These are phyloP conservation scores for Alternaria sp. DNA, from an alignment of 2,329 filamentous ascomycete genomes.

Conservation along the genomic window DNA sequence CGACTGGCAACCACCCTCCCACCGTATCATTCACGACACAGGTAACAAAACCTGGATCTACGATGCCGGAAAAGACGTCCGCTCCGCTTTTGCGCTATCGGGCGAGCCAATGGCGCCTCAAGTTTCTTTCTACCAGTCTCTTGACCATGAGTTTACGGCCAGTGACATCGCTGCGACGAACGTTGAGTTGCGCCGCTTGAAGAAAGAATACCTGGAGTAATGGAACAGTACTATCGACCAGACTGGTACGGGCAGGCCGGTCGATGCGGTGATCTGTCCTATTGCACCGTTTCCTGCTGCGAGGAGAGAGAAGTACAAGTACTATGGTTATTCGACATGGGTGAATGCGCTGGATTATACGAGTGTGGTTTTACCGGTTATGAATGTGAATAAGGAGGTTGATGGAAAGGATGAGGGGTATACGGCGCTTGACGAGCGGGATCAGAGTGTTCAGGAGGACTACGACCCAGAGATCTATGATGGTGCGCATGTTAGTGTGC, in stretches of 20 bases:
- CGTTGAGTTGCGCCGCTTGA: conserved; percentile 38
- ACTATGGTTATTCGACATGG: conserved; percentile 47
- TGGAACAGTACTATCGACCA: conserved; percentile 46
- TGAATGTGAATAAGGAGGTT: conserved; percentile 40
- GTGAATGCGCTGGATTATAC: conserved; percentile 48
- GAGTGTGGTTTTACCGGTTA: conserved; percentile 48
- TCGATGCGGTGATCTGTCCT: conserved; percentile 52
- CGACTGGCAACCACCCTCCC: conserved; percentile 40
- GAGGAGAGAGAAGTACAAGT: conserved; percentile 39
- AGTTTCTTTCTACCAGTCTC: conserved; percentile 28
- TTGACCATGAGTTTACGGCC: conserved; percentile 34
- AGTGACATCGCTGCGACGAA: conserved; percentile 49
- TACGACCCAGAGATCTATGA: conserved; percentile 53
- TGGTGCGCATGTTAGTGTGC: conserved; percentile 50
- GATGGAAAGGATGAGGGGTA: conserved; percentile 40
- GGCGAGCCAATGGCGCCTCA: conserved; percentile 45
- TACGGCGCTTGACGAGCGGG: conserved; percentile 38
- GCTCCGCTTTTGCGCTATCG: conserved; percentile 44
- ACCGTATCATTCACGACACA: conserved; percentile 33
- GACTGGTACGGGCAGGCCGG: conserved; percentile 43
- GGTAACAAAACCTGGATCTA: conserved; percentile 41
- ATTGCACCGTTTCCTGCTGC: conserved; percentile 51
- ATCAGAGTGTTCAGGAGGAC: conserved; percentile 37
- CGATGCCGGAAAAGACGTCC: conserved; percentile 45
- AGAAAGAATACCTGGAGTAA: conserved; percentile 51